phyloP scores from a whole-genome alignment of 345 rosid genomes.

The Streptanthus diversifolius region DNA sequence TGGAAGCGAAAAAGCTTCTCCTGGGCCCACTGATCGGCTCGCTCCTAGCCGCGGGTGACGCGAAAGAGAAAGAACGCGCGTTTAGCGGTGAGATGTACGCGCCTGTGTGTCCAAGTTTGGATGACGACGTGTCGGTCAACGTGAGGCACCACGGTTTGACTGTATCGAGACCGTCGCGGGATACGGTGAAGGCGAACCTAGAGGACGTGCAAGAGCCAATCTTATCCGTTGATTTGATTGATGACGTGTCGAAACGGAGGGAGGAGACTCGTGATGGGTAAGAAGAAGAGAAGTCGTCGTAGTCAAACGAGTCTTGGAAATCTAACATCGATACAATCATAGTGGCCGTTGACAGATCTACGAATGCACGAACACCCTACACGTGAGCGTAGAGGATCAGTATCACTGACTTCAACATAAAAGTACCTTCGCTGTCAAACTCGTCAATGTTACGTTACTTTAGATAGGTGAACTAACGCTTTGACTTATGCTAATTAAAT shows the following conservation, averaged over 20 bases:
- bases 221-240: conserved; percentile 61
- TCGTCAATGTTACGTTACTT: not conserved
- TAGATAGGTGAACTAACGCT: conserved; percentile 27
- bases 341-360: conserved; percentile 70
- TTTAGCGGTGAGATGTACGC: conserved; percentile 78
- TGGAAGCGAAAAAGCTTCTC: conserved; percentile 71
- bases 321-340: conserved; percentile 68
- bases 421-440: not conserved
- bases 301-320: conserved; percentile 69
- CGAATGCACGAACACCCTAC: conserved; percentile 90
- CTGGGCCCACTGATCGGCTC: conserved; percentile 32
- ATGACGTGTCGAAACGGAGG: conserved; percentile 72
- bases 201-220: conserved; percentile 67
- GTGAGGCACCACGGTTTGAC: conserved; percentile 95
- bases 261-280: conserved; percentile 80
- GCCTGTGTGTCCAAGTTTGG: conserved; percentile 52
- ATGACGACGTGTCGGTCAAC: conserved; percentile 59
- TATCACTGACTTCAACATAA: not conserved
- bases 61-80: conserved; percentile 86
- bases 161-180: conserved; percentile 80
- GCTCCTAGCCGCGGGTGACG: conserved; percentile 64
- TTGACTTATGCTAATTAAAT: conserved; percentile 9
- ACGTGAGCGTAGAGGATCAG: conserved; percentile 23
- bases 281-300: conserved; percentile 57
- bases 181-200: conserved; percentile 94